Conservation (phyloP, 2,329 filamentous ascomycete genomes). For the Kalaharituber pfeilii region DNA sequence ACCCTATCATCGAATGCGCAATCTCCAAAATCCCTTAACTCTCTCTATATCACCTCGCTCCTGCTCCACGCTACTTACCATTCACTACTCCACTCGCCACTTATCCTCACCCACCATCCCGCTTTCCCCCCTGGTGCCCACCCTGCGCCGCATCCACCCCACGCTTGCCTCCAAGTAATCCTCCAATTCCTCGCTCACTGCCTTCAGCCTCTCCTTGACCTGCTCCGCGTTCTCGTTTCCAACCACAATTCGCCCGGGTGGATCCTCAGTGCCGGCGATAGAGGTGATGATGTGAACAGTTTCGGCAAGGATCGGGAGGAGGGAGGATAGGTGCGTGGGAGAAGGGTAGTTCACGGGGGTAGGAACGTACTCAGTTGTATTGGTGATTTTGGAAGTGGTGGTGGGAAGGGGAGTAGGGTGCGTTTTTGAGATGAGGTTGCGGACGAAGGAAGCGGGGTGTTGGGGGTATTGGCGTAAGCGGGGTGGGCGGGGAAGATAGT, state of each 20-base stretch:
- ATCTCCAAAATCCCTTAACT: too few species aligned
- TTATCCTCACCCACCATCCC: too few species aligned
- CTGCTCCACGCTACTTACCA: too few species aligned
- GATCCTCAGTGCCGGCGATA: constrained; percentile 90
- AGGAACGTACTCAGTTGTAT: constrained; percentile 8
- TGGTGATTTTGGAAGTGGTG: constrained; percentile 5
- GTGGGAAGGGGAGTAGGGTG: neutral
- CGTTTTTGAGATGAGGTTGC: constrained; percentile 1
- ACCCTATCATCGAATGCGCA: too few species aligned
- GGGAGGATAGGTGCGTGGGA: constrained; percentile 21
- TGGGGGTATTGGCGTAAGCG: constrained; percentile 5
- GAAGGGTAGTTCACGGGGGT: constrained; percentile 19
- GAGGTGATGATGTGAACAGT: constrained; percentile 81
- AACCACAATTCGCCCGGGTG: constrained; percentile 83
- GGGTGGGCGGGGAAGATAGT: constrained; percentile 10
- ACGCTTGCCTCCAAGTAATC: constrained; percentile 85
- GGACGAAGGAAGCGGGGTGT: constrained; percentile 7
- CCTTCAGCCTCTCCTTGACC: constrained; percentile 92
- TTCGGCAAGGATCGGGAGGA: constrained; percentile 39
- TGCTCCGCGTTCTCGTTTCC: constrained; percentile 71
- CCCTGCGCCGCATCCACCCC: too few species aligned
- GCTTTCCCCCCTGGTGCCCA: too few species aligned
- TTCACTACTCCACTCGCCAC: too few species aligned
- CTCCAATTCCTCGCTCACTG: constrained; percentile 86
- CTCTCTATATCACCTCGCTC: too few species aligned